Evolutionary conservation across 2,329 filamentous ascomycete genomes (phyloP).

Genomic region (Knufia petricola): DNA sequence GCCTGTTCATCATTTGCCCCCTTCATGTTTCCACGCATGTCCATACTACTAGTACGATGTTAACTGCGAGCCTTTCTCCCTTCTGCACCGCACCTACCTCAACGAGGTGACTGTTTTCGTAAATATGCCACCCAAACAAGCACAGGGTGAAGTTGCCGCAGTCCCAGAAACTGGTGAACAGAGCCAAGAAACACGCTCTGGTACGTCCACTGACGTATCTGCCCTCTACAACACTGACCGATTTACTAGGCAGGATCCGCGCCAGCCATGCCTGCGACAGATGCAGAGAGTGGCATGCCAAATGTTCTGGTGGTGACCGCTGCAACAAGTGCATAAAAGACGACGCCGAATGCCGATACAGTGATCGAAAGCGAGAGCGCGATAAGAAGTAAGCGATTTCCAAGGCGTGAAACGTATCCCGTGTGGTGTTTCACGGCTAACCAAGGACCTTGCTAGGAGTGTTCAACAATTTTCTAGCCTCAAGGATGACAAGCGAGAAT

Average conservation of each 20-base stretch:
- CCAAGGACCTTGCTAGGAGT: slow-evolving; percentile 16
- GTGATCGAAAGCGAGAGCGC: slow-evolving; percentile 20
- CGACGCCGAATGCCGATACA: slow-evolving; percentile 14
- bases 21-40: too few species aligned
- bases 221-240: not conserved
- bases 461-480: slow-evolving; percentile 12
- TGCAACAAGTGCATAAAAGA: slow-evolving; percentile 20
- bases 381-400: slow-evolving; percentile 17
- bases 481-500: slow-evolving; percentile 11
- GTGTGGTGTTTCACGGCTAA: not conserved
- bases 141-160: too few species aligned
- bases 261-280: slow-evolving; percentile 19
- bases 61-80: too few species aligned
- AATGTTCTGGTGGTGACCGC: slow-evolving; percentile 17
- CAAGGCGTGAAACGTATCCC: not conserved
- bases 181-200: not conserved
- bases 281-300: slow-evolving; percentile 17
- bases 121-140: too few species aligned
- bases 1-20: too few species aligned
- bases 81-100: too few species aligned
- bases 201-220: not conserved
- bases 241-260: slow-evolving; percentile 4
- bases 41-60: too few species aligned
- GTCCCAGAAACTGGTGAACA: too few species aligned
- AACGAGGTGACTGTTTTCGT: too few species aligned